Evolutionary conservation across 306 rosid species (phyloP).

Genomic region (Quercus ilex): DNA sequence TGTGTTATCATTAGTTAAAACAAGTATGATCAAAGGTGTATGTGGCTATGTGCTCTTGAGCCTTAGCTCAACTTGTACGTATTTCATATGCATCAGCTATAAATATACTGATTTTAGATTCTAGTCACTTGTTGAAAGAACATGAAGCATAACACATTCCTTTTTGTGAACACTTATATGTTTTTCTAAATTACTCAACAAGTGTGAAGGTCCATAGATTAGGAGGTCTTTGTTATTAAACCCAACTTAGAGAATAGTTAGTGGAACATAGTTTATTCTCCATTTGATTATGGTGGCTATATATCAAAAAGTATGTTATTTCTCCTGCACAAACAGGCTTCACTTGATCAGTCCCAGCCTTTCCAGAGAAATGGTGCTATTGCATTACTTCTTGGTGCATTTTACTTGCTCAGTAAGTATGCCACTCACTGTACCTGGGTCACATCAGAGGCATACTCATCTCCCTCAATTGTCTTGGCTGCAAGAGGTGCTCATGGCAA

Average conservation of each 20-base stretch:
- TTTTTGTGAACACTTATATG: background rate
- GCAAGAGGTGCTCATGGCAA: conserved; percentile 98
- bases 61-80: background rate
- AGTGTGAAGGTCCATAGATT: background rate
- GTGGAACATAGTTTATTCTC: background rate
- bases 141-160: background rate
- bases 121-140: background rate
- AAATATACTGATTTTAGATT: background rate
- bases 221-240: background rate
- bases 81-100: too few relatives aligned
- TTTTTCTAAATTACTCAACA: background rate
- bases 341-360: conserved; percentile 91
- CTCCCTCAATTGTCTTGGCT: conserved; percentile 98
- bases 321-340: conserved; percentile 52
- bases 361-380: conserved; percentile 88
- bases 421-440: conserved; percentile 99
- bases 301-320: conserved; percentile 5
- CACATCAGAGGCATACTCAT: conserved; percentile 98
- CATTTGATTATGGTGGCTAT: conserved; percentile 15
- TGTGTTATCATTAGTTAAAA: background rate
- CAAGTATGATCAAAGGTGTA: background rate
- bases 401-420: conserved; percentile 87
- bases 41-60: background rate
- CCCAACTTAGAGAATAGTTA: background rate
- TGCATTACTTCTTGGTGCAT: conserved; percentile 82